These are phyloP conservation scores for Musa itinerans DNA, from an alignment of 176 grass and related monocot species.

Conservation along the genomic window DNA sequence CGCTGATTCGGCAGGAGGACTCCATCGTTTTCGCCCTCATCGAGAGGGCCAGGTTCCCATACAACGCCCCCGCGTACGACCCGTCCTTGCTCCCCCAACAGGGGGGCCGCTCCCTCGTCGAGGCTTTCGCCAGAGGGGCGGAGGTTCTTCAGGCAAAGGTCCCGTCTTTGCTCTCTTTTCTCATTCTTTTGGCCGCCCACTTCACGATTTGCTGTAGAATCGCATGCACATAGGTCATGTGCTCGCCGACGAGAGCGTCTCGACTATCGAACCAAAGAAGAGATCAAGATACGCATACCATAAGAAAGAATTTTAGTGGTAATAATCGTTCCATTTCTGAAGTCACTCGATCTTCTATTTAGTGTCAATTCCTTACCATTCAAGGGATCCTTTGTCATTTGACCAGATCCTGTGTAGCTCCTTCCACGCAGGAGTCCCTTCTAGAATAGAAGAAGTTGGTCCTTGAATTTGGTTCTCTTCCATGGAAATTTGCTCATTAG, in stretches of 20 bases:
- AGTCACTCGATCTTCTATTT: not conserved
- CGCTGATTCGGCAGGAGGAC: conserved; percentile 74
- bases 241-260: not conserved
- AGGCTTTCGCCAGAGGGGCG: conserved; percentile 52
- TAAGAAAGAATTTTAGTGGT: too few species aligned
- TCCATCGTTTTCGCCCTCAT: conserved; percentile 84
- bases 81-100: conserved; percentile 5
- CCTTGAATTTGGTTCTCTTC: not conserved
- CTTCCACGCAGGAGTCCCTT: not conserved
- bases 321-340: too few species aligned
- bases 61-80: conserved; percentile 54
- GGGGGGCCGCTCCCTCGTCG: conserved; percentile 37
- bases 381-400: not conserved
- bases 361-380: not conserved
- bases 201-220: not conserved
- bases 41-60: conserved; percentile 60
- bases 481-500: not conserved
- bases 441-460: not conserved
- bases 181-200: not conserved
- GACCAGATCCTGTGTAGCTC: too few species aligned
- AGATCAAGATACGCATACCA: too few species aligned
- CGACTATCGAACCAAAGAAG: not conserved
- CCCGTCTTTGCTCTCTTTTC: conserved; percentile 6
- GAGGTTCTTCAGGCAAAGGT: conserved; percentile 68
- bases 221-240: not conserved